Evolutionary conservation across 306 rosid species (phyloP), one percentile per base, ranked within the genome.

Genomic region (Quercus wislizeni): DNA sequence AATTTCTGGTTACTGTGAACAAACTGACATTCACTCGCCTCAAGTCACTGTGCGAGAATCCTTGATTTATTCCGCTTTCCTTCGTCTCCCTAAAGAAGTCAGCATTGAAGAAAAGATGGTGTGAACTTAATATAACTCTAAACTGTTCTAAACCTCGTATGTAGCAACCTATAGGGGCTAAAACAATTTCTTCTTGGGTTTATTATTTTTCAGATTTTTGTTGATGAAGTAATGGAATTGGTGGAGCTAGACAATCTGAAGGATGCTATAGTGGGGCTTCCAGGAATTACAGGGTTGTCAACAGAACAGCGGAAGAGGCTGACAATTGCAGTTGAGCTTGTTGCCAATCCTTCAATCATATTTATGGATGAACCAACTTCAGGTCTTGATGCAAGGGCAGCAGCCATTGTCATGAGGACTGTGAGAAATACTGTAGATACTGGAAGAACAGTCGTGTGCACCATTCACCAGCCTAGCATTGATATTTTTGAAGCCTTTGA

Each of bases 311-410:
- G 99, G 79, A 95, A 95, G 86, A 88, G 98, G 77, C 31, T 95
- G 78, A 95, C 99, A 8, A 95, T 95, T 11, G 99, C 99, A 1
- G 99, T 95, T 74, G 99, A 95, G 84, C 99, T 95, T 80, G 99
- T 95, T 74, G 97, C 99, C 46, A 95, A 95, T 76, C 99, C 99
- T 71, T 95, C 98, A 18, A 95, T 95, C 84, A 95, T 95, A 78
- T 95, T 95, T 90, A 93, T 95, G 99, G 99, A 95, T 49, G 99
- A 95, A 81, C 99, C 99, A 6, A 95, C 99, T 67, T 95, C 99
- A 7, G 99, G 99, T 75, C 93, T 95, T 41, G 99, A 95, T 85
- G 99, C 99, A 67, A 89, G 99, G 83, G 99, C 99, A 52, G 99
- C 99, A 69, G 99, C 99, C 57, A 95, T 95, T 83, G 99, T 95